Percentiles rank a stretch among this genome's conserved stretches.
These are phyloP conservation scores for Ephemerocybe angulata DNA, from an alignment of 768 basidiomycete genomes.

Conservation along the genomic window DNA sequence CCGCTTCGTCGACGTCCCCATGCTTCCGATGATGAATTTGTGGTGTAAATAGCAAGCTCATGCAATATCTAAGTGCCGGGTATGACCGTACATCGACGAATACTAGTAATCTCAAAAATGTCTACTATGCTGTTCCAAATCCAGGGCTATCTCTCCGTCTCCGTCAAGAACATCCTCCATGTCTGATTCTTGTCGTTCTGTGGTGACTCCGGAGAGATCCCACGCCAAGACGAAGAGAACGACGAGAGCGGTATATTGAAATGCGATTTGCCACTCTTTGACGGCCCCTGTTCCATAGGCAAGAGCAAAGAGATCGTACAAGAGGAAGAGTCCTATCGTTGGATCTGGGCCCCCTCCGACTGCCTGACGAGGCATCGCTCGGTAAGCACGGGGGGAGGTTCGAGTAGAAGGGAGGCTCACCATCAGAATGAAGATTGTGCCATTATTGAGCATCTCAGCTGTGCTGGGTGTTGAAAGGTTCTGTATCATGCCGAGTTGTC, in stretches of 20 bases:
- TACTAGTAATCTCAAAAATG: not conserved
- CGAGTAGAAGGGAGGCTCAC: not conserved
- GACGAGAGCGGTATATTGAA: slow-evolving; percentile 4
- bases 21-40: too few species aligned
- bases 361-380: not conserved
- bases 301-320: slow-evolving; percentile 5
- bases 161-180: not conserved
- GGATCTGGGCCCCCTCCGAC: slow-evolving; percentile 9
- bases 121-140: not conserved
- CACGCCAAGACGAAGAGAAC: slow-evolving; percentile 6
- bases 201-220: slow-evolving; percentile 1
- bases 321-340: slow-evolving; percentile 4
- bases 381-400: not conserved
- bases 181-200: too few species aligned
- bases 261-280: slow-evolving; percentile 4
- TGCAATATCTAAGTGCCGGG: not conserved
- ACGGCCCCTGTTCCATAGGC: slow-evolving; percentile 2
- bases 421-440: slow-evolving; percentile 8
- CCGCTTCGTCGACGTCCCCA: too few species aligned
- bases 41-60: too few species aligned
- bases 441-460: slow-evolving; percentile 10
- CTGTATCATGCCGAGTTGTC: not conserved
- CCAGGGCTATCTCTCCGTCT: not conserved
- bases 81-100: not conserved
- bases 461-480: not conserved